phyloP scores from a whole-genome alignment of 257 asterid genomes.

The Jaltomata sinuosa region DNA sequence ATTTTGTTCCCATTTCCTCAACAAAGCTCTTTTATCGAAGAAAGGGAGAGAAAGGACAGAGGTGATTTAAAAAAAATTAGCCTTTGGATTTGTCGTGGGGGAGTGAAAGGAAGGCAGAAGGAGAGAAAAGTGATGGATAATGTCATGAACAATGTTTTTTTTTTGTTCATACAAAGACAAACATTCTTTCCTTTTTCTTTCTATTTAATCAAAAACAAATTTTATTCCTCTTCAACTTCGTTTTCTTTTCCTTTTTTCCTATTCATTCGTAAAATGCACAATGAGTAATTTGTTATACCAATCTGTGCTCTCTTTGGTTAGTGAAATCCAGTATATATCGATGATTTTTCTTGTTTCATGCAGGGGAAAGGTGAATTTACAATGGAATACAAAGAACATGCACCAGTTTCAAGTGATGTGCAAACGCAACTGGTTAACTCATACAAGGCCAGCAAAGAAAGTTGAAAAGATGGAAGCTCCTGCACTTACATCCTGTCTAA shows the following conservation, averaged over 20 bases:
- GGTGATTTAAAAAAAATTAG: not conserved
- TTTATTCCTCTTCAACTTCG: not conserved
- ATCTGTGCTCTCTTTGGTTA: not conserved
- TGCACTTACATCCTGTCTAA: not conserved
- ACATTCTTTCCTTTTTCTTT: not conserved
- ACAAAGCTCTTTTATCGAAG: not conserved
- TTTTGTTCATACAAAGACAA: too few relatives aligned
- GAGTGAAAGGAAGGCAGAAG: not conserved
- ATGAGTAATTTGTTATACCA: not conserved
- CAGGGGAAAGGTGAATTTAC: slow-evolving; percentile 99
- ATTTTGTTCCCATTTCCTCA: not conserved
- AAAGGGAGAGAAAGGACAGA: not conserved
- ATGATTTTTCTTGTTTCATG: not conserved
- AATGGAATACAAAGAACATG: slow-evolving; percentile 85
- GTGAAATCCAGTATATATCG: not conserved
- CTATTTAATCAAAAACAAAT: not conserved
- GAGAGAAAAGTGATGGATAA: not conserved
- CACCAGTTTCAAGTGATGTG: slow-evolving; percentile 73
- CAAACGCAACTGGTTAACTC: slow-evolving; percentile 72
- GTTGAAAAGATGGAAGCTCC: slow-evolving; percentile 27
- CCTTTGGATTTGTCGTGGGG: not conserved
- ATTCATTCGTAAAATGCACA: not conserved
- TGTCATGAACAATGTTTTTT: not conserved
- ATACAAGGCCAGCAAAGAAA: slow-evolving; percentile 48
- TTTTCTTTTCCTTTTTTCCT: not conserved